A percentile compares a stretch with the other conserved stretches of the same genome.
Conservation (phyloP, 306 rosid genomes). For the Vigna reflexopilosa region DNA sequence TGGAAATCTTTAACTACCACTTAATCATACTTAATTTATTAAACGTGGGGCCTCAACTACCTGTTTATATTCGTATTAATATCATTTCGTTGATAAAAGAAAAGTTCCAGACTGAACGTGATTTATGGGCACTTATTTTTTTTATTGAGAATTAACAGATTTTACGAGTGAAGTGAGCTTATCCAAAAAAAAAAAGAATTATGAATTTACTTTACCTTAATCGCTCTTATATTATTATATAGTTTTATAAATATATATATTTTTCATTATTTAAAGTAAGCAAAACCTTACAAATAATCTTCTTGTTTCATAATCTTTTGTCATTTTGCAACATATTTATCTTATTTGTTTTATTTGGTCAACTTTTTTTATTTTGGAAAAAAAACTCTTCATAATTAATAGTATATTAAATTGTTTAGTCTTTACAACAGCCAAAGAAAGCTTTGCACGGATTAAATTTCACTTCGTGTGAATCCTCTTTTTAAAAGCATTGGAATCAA, state of each 20-base stretch:
- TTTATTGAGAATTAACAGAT: background rate
- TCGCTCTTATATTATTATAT: no score
- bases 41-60: constrained; percentile 8
- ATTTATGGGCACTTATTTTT: constrained; percentile 29
- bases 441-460: background rate
- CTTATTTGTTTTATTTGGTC: no score
- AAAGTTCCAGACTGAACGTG: constrained; percentile 9
- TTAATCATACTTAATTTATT: constrained; percentile 38
- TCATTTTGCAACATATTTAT: no score
- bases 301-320: no score
- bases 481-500: background rate
- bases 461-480: background rate
- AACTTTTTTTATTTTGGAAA: background rate
- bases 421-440: background rate
- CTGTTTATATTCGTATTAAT: constrained; percentile 21
- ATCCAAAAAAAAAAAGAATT: background rate
- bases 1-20: constrained; percentile 50
- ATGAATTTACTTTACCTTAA: no score
- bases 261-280: no score
- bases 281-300: no score
- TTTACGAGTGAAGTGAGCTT: background rate
- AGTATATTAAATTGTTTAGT: background rate
- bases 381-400: no score
- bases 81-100: background rate
- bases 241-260: no score